Conservation (phyloP, 352 stramenopile species). For the Plasmopara muralis region DNA sequence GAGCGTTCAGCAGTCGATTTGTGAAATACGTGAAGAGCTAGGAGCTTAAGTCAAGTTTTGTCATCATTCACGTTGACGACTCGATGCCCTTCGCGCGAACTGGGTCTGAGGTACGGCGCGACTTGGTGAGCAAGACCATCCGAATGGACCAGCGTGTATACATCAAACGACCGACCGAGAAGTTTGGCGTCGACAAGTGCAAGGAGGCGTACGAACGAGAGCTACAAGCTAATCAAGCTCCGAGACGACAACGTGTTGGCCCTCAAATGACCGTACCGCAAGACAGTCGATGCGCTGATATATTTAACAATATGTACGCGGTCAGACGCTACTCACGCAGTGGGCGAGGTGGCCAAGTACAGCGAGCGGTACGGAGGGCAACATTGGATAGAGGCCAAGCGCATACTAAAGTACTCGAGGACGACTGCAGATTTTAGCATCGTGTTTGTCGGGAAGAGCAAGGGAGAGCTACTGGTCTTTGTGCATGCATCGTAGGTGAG, state of each 20-base stretch:
- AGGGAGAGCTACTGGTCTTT: background rate
- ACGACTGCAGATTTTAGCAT: background rate
- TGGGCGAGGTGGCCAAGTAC: background rate
- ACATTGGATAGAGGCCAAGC: background rate
- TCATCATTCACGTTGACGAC: background rate
- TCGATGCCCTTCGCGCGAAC: background rate
- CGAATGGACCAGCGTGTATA: background rate
- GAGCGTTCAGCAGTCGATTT: background rate
- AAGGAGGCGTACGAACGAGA: background rate
- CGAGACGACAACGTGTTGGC: background rate
- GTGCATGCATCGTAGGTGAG: background rate
- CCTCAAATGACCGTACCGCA: background rate
- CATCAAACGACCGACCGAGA: background rate
- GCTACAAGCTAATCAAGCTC: background rate
- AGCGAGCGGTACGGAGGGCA: background rate
- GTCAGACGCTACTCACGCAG: background rate
- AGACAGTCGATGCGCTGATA: background rate
- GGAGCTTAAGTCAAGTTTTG: background rate
- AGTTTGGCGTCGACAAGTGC: background rate
- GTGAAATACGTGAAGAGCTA: too few relatives aligned
- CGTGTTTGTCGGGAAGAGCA: background rate
- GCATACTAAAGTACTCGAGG: background rate
- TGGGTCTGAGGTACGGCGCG: background rate
- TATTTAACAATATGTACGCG: background rate
- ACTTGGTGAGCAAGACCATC: background rate